Conservation (phyloP, 345 rosid genomes). For the Physaria fendleri region DNA sequence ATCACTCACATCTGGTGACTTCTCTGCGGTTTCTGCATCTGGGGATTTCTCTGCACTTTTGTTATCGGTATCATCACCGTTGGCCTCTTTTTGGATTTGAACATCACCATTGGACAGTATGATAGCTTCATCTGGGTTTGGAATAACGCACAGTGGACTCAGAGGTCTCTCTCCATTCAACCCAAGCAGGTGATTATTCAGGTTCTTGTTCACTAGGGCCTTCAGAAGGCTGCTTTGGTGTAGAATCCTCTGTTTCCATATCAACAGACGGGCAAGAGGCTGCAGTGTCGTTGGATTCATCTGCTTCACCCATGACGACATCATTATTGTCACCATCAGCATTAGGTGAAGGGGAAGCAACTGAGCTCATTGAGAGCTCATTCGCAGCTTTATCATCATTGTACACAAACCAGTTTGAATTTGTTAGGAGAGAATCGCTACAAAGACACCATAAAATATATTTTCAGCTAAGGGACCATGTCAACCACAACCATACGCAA, state of each 20-base stretch:
- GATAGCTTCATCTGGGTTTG: conserved; percentile 30
- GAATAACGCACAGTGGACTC: conserved; percentile 40
- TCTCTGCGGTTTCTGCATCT: no score
- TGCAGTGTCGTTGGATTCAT: conserved; percentile 42
- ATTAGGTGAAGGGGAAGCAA: conserved; percentile 60
- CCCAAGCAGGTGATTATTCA: conserved; percentile 64
- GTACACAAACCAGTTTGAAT: conserved; percentile 90
- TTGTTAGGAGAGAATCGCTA: conserved; percentile 76
- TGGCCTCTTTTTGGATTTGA: no score
- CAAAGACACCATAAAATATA: conserved; percentile 21
- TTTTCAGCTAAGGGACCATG: background rate
- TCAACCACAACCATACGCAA: conserved; percentile 48
- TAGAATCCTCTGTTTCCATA: conserved; percentile 35
- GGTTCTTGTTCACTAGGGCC: conserved; percentile 40
- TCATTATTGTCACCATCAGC: conserved; percentile 41
- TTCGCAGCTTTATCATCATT: conserved; percentile 58
- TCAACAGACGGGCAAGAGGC: conserved; percentile 40
- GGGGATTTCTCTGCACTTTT: no score
- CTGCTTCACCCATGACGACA: conserved; percentile 41
- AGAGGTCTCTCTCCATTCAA: conserved; percentile 74
- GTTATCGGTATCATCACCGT: no score
- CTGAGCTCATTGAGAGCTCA: conserved; percentile 44
- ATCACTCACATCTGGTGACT: no score
- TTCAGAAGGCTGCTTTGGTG: conserved; percentile 29
- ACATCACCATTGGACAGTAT: conserved; percentile 38